Percentiles rank a stretch among this genome's conserved stretches.
These are phyloP conservation scores for Yamadazyma nakazawae DNA, from an alignment of 805 yeast genomes.

Conservation along the genomic window DNA sequence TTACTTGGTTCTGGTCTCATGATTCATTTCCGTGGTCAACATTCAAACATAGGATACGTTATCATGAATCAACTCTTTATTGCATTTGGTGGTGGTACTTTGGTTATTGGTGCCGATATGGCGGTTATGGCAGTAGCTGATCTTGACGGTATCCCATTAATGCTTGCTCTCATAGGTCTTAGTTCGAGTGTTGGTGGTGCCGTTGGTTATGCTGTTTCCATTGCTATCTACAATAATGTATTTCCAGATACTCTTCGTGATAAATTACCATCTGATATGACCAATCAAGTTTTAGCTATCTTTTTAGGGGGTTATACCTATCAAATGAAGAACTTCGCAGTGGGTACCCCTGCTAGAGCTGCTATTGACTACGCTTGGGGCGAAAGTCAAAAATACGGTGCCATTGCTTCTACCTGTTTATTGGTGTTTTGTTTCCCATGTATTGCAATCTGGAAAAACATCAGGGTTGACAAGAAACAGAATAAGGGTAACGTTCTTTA, in stretches of 20 bases:
- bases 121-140: constrained; percentile 28
- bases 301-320: constrained; percentile 18
- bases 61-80: constrained; percentile 7
- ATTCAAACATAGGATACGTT: constrained; percentile 5
- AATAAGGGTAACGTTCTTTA: constrained; percentile 9
- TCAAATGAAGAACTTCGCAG: constrained; percentile 18
- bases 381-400: constrained; percentile 18
- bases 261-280: constrained; percentile 21
- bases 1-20: constrained; percentile 7
- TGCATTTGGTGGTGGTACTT: constrained; percentile 9
- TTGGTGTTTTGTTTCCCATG: constrained; percentile 20
- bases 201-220: constrained; percentile 11
- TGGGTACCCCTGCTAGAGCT: constrained; percentile 20
- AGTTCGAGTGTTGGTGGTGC: constrained; percentile 12
- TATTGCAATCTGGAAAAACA: constrained; percentile 25
- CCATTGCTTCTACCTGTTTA: constrained; percentile 21
- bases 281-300: constrained; percentile 10
- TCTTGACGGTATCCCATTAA: constrained; percentile 11
- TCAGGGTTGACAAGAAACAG: constrained; percentile 17
- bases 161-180: constrained; percentile 12
- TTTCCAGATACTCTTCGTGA: constrained; percentile 22
- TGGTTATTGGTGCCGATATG: constrained; percentile 15
- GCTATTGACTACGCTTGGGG: constrained; percentile 26
- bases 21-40: constrained; percentile 8
- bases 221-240: constrained; percentile 14